Percentiles rank a stretch among this genome's conserved stretches.
Conservation (phyloP, 768 basidiomycete genomes). For the Rhodotorula taiwanensis region DNA sequence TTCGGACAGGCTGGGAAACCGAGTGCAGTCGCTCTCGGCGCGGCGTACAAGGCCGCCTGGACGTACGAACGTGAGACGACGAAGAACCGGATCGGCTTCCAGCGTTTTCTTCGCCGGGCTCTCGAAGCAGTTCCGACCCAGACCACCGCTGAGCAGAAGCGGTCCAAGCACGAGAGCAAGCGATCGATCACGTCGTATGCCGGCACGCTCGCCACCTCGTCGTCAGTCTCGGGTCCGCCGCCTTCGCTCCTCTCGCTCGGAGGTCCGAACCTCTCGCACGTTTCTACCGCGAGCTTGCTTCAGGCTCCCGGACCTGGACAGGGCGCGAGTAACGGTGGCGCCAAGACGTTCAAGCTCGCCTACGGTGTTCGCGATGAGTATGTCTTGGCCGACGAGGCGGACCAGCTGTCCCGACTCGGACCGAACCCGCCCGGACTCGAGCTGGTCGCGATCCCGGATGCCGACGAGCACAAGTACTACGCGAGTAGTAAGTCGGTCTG, state of each 20-base stretch:
- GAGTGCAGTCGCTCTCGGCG: conserved; percentile 11
- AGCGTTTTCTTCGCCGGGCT: background rate
- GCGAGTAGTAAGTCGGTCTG: conserved; percentile 14
- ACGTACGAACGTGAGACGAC: background rate
- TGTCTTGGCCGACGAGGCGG: background rate
- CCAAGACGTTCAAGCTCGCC: background rate
- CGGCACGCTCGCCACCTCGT: conserved; percentile 1
- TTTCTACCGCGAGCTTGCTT: background rate
- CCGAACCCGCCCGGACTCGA: conserved; percentile 13
- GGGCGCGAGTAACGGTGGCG: background rate
- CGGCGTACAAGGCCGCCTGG: conserved; percentile 32
- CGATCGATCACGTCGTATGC: too few species aligned
- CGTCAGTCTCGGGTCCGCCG: background rate
- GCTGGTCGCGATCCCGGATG: conserved; percentile 23
- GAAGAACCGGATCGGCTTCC: background rate
- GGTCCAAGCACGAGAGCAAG: too few species aligned
- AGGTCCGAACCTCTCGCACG: background rate
- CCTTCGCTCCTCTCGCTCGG: background rate
- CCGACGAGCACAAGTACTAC: conserved; percentile 27
- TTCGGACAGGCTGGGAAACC: background rate
- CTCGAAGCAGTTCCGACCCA: background rate
- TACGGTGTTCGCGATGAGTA: background rate
- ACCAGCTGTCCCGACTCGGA: background rate
- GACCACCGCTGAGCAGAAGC: background rate
- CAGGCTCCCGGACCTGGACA: background rate